Percentiles rank a stretch among this genome's conserved stretches.
Conservation (phyloP, 805 yeast genomes). For the Yarrowia osloensis region DNA sequence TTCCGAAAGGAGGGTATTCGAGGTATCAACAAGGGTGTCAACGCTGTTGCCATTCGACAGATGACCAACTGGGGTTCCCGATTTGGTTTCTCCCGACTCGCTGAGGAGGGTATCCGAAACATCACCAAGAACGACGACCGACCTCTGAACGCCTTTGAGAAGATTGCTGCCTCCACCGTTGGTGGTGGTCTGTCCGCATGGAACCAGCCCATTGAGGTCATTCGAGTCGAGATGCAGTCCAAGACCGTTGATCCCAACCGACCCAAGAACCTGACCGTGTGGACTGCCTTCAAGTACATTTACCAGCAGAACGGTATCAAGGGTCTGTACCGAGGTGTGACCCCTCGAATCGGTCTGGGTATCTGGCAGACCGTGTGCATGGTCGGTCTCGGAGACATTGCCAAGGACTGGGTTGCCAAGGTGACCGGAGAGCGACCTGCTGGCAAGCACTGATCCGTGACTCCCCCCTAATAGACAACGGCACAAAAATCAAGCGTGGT, state of each 20-base stretch:
- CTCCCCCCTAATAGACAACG: not conserved
- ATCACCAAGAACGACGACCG: conserved; percentile 60
- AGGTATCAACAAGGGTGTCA: conserved; percentile 97
- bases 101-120: conserved; percentile 78
- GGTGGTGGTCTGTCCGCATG: conserved; percentile 99
- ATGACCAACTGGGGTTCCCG: conserved; percentile 99
- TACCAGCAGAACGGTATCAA: conserved; percentile 78
- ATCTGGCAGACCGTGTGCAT: conserved; percentile 98
- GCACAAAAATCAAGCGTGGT: not conserved
- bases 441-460: conserved; percentile 42
- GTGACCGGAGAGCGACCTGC: conserved; percentile 62
- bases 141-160: conserved; percentile 72
- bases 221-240: conserved; percentile 97
- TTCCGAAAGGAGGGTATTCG: conserved; percentile 82
- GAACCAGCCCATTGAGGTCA: conserved; percentile 99
- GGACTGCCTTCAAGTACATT: conserved; percentile 76
- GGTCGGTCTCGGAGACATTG: conserved; percentile 98
- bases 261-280: conserved; percentile 85
- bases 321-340: conserved; percentile 94
- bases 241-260: conserved; percentile 92
- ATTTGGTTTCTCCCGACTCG: conserved; percentile 87
- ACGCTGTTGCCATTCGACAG: conserved; percentile 98
- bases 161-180: conserved; percentile 77
- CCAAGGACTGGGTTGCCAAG: conserved; percentile 66
- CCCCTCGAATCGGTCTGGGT: conserved; percentile 95